These are phyloP conservation scores for Leccinum disarticulatum DNA, from an alignment of 768 basidiomycete species.

Conservation along the genomic window DNA sequence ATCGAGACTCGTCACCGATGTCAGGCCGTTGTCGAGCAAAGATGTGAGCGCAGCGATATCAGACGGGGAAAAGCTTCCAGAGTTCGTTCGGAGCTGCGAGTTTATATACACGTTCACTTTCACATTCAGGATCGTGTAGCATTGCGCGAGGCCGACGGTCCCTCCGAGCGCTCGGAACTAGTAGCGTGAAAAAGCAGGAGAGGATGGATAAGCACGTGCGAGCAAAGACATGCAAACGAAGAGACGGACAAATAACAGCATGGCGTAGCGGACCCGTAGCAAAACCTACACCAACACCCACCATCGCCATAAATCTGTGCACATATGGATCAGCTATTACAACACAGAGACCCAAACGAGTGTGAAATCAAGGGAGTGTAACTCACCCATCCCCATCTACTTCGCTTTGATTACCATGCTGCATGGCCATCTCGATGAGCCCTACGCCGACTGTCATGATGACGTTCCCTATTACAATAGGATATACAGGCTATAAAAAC, in stretches of 20 bases:
- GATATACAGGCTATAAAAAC: slow-evolving; percentile 37
- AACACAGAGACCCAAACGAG: not conserved
- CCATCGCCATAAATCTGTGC: slow-evolving; percentile 43
- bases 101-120: slow-evolving; percentile 40
- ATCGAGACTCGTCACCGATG: slow-evolving; percentile 38
- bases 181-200: too few species aligned
- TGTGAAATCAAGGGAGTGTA: not conserved
- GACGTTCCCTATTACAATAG: slow-evolving; percentile 40
- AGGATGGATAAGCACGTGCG: not conserved
- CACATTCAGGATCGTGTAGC: slow-evolving; percentile 45
- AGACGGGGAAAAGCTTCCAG: slow-evolving; percentile 30
- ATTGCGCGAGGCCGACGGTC: slow-evolving; percentile 53
- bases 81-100: slow-evolving; percentile 16
- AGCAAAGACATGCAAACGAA: not conserved
- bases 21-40: slow-evolving; percentile 27
- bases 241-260: slow-evolving; percentile 44
- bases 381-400: slow-evolving; percentile 36
- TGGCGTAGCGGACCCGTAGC: slow-evolving; percentile 40
- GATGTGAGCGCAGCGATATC: slow-evolving; percentile 29
- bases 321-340: not conserved
- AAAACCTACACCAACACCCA: slow-evolving; percentile 45
- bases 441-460: slow-evolving; percentile 43
- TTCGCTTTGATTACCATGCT: slow-evolving; percentile 33
- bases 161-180: slow-evolving; percentile 53
- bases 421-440: slow-evolving; percentile 42